These are phyloP conservation scores for Arabis hirsuta DNA, from an alignment of 345 rosid species.

Conservation along the genomic window DNA sequence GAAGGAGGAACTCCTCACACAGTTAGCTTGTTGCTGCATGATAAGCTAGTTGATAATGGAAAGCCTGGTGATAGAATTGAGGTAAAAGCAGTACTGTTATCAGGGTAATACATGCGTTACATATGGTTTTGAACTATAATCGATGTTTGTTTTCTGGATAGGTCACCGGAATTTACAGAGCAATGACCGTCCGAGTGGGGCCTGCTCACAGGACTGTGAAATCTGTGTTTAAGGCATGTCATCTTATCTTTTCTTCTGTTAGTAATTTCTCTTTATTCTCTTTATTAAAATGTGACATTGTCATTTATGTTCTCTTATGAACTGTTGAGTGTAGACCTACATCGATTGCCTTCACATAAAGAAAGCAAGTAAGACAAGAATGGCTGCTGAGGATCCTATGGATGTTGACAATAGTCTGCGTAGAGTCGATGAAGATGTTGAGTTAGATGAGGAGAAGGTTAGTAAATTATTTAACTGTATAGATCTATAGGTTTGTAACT, in stretches of 20 bases:
- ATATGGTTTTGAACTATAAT: conserved; percentile 9
- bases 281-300: conserved; percentile 20
- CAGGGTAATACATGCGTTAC: background rate
- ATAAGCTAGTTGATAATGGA: conserved; percentile 91
- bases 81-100: conserved; percentile 49
- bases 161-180: conserved; percentile 97
- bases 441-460: conserved; percentile 76
- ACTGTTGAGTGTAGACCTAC: conserved; percentile 61
- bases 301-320: conserved; percentile 16
- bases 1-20: conserved; percentile 99
- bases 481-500: conserved; percentile 1
- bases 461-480: background rate
- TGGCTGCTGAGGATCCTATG: conserved; percentile 77
- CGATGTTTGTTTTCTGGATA: conserved; percentile 37
- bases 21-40: conserved; percentile 96
- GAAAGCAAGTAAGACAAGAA: conserved; percentile 82
- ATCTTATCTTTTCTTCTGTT: conserved; percentile 14
- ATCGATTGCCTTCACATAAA: conserved; percentile 93
- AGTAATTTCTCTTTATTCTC: conserved; percentile 12
- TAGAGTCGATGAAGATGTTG: conserved; percentile 65
- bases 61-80: conserved; percentile 99
- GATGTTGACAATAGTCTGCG: conserved; percentile 66
- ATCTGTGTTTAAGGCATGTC: conserved; percentile 83
- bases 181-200: conserved; percentile 89
- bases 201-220: conserved; percentile 91